These are phyloP conservation scores for Suhomyces faveliae DNA, from an alignment of 805 yeast genomes.

Conservation along the genomic window DNA sequence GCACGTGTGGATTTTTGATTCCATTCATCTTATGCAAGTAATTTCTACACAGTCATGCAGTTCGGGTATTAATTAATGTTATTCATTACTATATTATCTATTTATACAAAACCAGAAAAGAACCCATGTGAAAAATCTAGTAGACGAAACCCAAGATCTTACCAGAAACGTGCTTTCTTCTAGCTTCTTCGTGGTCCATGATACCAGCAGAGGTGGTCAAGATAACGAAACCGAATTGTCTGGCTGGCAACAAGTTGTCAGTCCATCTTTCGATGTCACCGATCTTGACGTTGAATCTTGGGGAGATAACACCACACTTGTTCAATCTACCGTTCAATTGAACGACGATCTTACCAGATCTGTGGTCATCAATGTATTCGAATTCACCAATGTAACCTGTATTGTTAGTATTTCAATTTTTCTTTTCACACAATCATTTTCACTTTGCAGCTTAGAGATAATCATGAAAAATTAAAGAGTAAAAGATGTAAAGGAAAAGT, in stretches of 20 bases:
- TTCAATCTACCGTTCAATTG: conserved; percentile 87
- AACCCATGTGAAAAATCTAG: conserved; percentile 8
- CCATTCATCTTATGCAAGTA: too few species aligned
- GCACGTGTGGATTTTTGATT: too few species aligned
- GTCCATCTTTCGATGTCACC: conserved; percentile 26
- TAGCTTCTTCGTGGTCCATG: conserved; percentile 30
- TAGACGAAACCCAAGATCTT: conserved; percentile 27
- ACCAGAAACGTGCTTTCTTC: conserved; percentile 29
- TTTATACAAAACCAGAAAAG: conserved; percentile 4
- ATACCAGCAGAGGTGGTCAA: conserved; percentile 29
- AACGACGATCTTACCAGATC: conserved; percentile 96
- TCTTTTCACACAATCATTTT: neutral
- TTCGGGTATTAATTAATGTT: neutral
- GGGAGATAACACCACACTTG: conserved; percentile 29
- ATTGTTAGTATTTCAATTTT: conserved; percentile 19
- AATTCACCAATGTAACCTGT: conserved; percentile 87
- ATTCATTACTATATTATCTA: conserved; percentile 4
- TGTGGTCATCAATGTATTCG: conserved; percentile 98
- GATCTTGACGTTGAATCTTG: conserved; percentile 27
- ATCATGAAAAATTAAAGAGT: neutral
- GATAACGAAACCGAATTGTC: conserved; percentile 27
- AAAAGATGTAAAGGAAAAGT: conserved; percentile 61
- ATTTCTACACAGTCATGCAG: neutral
- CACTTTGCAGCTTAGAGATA: neutral
- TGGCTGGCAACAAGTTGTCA: conserved; percentile 30